Evolutionary conservation across 306 rosid genomes (phyloP), one percentile per base, ranked within the genome.

Genomic region (Cicer arietinum): DNA sequence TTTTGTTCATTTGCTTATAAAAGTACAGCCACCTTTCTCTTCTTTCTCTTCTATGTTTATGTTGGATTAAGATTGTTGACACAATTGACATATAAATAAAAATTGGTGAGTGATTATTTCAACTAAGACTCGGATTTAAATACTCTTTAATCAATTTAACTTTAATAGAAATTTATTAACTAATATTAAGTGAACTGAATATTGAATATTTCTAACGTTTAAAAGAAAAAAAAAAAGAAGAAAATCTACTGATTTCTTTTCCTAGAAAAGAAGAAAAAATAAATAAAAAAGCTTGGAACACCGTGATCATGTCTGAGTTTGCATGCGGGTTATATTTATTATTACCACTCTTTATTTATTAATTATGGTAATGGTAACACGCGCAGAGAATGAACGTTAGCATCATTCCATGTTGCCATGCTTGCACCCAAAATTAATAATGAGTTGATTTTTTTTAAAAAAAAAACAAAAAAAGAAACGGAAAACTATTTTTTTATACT

Each of bases 321-420:
- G 78, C 69, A 73, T 46, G 78, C 60, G 59, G 10, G 43, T 30
- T 8, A 18, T 45, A 30, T 72, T 72, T 71, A 64, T 43, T 18
- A 5, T 22, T 18, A 11, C 42, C 65, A 54, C 68, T 58, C 52
- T 69, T 30, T 30, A 4, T 30, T 30, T 6, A 14, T 52, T 53
- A 7, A 16, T 17, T 14, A 70, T 16, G 50, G 10, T 56, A 41
- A 60, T 10, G 50, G 14, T 42, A 41, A 60, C 66, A 60, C 40
- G 14, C 50, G 7, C 41, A 52, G 7, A 52, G 11, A 39, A 69
- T 69, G 41, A 51, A 52, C 35, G 45, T 70, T 40, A 0, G 40
- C 64, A 52, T 71, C 64, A 71, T 71, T 68, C 59, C 5, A 7
- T 7, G 7, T 68, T 48, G n/a, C 1, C 8, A 7, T 72, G 57